Evolutionary conservation across 1,284 basidiomycete species (phyloP), one percentile per base, ranked within the genome.

Genomic region (Exobasidium cylindrosporum): DNA sequence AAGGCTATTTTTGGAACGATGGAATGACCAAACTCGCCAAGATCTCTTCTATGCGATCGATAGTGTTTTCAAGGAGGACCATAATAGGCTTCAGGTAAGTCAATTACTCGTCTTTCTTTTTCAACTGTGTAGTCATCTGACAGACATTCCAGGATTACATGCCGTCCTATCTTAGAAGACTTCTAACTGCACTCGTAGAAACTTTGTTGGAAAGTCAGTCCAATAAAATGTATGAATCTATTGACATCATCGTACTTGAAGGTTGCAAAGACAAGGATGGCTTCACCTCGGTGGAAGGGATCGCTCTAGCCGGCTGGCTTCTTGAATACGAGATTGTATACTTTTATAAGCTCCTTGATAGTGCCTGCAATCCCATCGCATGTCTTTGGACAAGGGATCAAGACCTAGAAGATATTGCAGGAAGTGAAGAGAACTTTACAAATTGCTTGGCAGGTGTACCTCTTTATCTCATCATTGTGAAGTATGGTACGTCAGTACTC

Each of bases 251-350:
- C n/a, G n/a, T n/a, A n/a, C n/a, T n/a, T n/a, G n/a, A n/a, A n/a
- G n/a, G n/a, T n/a, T n/a, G n/a, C n/a, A n/a, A n/a, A n/a, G n/a
- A n/a, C n/a, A n/a, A n/a, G n/a, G n/a, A n/a, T n/a, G n/a, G n/a
- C n/a, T n/a, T n/a, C n/a, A n/a, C 35, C 7, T 7, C 35, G 17
- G 35, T 40, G 35, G 35, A 40, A 17, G 53, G 53, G 32, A 26
- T 55, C 26, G 53, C 53, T 17, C 30, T 55, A 21, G 53, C 53
- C 14, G 53, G 53, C 4, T 55, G 53, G 53, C 28, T 55, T 13
- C 53, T 55, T 17, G 53, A 55, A n/a, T 55, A 55, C 17, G 24
- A 26, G 4, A 13, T 55, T 23, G 40, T 35, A 2, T 55, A 55
- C 21, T 32, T 26, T 17, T 55, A 17, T 29, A 21, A 31, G 7